Evolutionary conservation across 257 asterid species (phyloP), one percentile per base, ranked within the genome.

Genomic region (Jacaranda mimosifolia): DNA sequence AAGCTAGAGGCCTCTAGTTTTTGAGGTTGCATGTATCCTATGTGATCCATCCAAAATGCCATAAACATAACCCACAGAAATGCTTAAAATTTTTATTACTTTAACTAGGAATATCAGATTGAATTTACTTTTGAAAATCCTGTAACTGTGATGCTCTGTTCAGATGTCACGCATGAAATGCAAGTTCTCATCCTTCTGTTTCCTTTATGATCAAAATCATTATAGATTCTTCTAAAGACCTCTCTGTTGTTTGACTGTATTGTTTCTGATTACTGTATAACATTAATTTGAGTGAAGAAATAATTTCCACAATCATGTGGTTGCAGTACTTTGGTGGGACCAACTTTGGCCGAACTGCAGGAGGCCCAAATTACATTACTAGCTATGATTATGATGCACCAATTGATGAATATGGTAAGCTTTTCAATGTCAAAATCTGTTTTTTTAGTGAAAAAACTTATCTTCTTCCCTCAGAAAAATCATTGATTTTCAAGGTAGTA

Each of bases 361-460:
- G 99, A 69, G 99, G 99, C 49, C 99, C 99, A 78, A 88, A 85
- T 78, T 84, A 83, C 81, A 89, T 94, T 72, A 94, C 99, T 63
- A 94, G 98, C 87, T 94, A 94, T 73, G 98, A 94, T 77, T 94
- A 94, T 76, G 99, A 94, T 84, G 99, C 99, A 59, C 98, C 98
- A 58, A 82, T 94, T 64, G 98, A 94, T 84, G 99, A 94, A 85
- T 94, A 94, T 80, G 98, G 98, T 94, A 84, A 63, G 83, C 17
- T 59, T 53, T 67, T 19, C 60, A 39, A 18, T 75, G 32, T 21
- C 58, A 48, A 59, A 62, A 69, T 69, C 17, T 81, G 3, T 48
- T 43, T 12, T 40, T 17, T 75, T 21, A 10, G 48, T 57, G 46
- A 62, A n/a, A 57, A 32, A 26, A 26, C 32, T 39, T 46, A 14